A percentile compares a stretch with the other conserved stretches of the same genome.
These are phyloP conservation scores for Silene uniflora DNA, from an alignment of 148 eudicot species.

Conservation along the genomic window DNA sequence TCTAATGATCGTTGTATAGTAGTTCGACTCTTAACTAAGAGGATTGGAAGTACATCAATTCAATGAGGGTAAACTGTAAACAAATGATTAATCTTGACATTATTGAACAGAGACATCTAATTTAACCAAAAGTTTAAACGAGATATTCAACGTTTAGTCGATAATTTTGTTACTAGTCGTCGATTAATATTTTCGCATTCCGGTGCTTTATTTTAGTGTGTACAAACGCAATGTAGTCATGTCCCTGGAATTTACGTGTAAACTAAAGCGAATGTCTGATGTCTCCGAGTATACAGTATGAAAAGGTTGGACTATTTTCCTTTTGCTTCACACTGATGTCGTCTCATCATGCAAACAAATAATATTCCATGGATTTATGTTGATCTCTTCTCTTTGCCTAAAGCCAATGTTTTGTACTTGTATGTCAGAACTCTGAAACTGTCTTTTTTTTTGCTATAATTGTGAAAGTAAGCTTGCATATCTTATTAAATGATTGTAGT, in stretches of 20 bases:
- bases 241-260: neutral
- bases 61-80: no score
- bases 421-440: neutral
- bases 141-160: no score
- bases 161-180: no score
- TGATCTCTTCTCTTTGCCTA: neutral
- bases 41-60: no score
- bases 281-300: neutral
- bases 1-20: no score
- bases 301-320: conserved; percentile 14
- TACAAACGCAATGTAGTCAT: neutral
- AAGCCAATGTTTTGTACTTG: neutral
- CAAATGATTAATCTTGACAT: no score
- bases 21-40: no score
- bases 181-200: no score
- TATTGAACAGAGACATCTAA: no score
- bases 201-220: neutral
- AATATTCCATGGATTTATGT: conserved; percentile 8
- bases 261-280: neutral
- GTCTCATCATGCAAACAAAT: conserved; percentile 9
- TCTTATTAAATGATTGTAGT: neutral
- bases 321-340: neutral
- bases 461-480: neutral
- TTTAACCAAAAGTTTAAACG: no score
- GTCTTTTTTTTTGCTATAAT: neutral